Percentiles rank a stretch among this genome's conserved stretches.
Conservation (phyloP, 352 stramenopile species). For the Plasmopara viticola region DNA sequence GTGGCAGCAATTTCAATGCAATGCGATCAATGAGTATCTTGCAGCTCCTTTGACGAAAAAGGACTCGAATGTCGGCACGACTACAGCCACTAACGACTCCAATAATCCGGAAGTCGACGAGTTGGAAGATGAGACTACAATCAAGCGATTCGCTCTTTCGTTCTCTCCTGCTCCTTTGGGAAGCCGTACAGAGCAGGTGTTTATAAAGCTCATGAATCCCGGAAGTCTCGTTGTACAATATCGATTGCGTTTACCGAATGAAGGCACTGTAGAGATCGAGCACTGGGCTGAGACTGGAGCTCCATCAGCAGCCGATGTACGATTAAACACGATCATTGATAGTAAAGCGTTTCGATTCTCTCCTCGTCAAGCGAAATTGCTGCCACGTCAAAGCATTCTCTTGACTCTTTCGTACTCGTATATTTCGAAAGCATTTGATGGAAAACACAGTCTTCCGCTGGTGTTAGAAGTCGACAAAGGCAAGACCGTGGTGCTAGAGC, state of each 20-base stretch:
- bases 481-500: slow-evolving; percentile 81
- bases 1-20: slow-evolving; percentile 72
- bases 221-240: slow-evolving; percentile 82
- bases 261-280: slow-evolving; percentile 90
- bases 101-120: slow-evolving; percentile 10
- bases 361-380: slow-evolving; percentile 44
- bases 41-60: slow-evolving; percentile 36
- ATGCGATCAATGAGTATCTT: slow-evolving; percentile 68
- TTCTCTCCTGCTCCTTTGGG: slow-evolving; percentile 74
- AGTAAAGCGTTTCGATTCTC: slow-evolving; percentile 63
- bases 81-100: slow-evolving; percentile 18
- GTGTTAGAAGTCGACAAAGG: slow-evolving; percentile 86
- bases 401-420: slow-evolving; percentile 69
- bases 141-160: slow-evolving; percentile 54
- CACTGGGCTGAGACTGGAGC: slow-evolving; percentile 88
- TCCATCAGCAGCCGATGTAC: slow-evolving; percentile 71
- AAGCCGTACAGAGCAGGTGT: slow-evolving; percentile 47
- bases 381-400: slow-evolving; percentile 55
- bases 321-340: slow-evolving; percentile 76
- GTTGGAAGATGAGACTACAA: slow-evolving; percentile 6
- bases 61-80: slow-evolving; percentile 17
- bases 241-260: slow-evolving; percentile 84
- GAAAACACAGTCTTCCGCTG: slow-evolving; percentile 81
- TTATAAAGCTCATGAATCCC: slow-evolving; percentile 82
- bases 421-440: slow-evolving; percentile 63